Evolutionary conservation across 306 rosid genomes (phyloP).

Genomic region (Trifolium repens): DNA sequence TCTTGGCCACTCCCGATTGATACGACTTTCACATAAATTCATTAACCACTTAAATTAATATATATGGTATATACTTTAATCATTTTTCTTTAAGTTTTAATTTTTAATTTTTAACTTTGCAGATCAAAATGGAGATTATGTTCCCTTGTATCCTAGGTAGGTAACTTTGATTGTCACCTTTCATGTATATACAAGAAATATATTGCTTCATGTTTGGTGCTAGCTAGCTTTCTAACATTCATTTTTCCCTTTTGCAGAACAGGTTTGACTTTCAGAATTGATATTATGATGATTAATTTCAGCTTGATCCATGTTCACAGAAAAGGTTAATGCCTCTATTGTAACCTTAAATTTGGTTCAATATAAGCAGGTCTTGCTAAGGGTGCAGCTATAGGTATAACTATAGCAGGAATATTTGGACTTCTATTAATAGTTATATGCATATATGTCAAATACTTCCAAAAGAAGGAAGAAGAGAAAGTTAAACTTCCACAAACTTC

Average conservation of each 20-base stretch:
- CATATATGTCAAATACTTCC: constrained; percentile 48
- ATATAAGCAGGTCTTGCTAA: constrained; percentile 60
- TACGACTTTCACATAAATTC: not conserved
- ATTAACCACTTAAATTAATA: not conserved
- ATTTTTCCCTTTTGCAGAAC: constrained; percentile 55
- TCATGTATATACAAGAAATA: not conserved
- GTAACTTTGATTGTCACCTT: constrained; percentile 47
- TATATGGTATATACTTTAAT: not conserved
- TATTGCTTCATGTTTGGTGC: too few relatives aligned
- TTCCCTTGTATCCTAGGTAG: constrained; percentile 57
- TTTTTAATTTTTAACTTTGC: constrained; percentile 40
- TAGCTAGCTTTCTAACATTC: too few relatives aligned
- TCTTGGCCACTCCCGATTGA: not conserved
- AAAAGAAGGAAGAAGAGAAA: constrained; percentile 51
- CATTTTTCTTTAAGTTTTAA: constrained; percentile 11
- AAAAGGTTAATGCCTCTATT: not conserved
- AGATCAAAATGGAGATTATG: constrained; percentile 63
- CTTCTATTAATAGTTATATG: constrained; percentile 51
- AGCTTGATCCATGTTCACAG: constrained; percentile 30
- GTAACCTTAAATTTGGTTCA: constrained; percentile 44
- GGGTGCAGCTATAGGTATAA: constrained; percentile 61
- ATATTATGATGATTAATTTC: constrained; percentile 20
- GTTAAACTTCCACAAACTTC: constrained; percentile 46
- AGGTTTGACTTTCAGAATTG: constrained; percentile 48
- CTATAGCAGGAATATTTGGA: constrained; percentile 62